Evolutionary conservation across 208 protist genomes (phyloP), one percentile per base, ranked within the genome.

Genomic region (Leishmania tropica): DNA sequence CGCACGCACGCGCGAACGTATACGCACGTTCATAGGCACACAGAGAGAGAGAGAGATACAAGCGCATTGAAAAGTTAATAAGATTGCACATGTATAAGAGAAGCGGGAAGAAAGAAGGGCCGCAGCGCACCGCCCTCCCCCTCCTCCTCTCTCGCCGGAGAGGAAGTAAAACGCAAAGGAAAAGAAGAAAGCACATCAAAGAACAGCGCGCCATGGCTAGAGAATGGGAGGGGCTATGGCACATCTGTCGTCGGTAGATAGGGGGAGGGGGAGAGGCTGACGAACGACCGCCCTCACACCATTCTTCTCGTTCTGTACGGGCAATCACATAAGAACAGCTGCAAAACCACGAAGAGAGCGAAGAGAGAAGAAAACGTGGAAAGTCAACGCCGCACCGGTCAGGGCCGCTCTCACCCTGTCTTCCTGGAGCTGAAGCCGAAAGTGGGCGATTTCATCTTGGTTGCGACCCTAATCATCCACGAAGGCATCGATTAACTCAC

Each of bases 381-480:
- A 45, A 28, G 37, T 35, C 31, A 28, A 13, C 31, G 37, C 31
- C 2, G 13, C 65, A n/a, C 45, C 6, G 8, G 13, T 19, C 70
- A 75, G 45, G 24, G 70, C 37, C 17, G 11, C 24, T 8, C 24
- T 62, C 11, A 51, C 48, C 51, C 56, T 21, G 7, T 54, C 67
- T 31, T 24, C 62, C 51, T 51, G 42, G 3, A 81, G 65, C 70
- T 80, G 64, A 10, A 24, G 73, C 17, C 73, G 47, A 31, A 81
- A 28, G 1, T 1, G 15, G 24, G 70, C 37, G 5, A 81, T 79
- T 53, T 79, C 75, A 37, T 17, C 0, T 70, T 81, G 76, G 28
- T 81, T 86, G 10, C 75, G 83, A 35, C 15, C 65, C 45, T 56
- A 77, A 58, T 45, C 80, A 72, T 31, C 77, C 60, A 60, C 67